These are phyloP conservation scores for Physcia stellaris DNA, from an alignment of 495 filamentous ascomycete species.

Conservation along the genomic window DNA sequence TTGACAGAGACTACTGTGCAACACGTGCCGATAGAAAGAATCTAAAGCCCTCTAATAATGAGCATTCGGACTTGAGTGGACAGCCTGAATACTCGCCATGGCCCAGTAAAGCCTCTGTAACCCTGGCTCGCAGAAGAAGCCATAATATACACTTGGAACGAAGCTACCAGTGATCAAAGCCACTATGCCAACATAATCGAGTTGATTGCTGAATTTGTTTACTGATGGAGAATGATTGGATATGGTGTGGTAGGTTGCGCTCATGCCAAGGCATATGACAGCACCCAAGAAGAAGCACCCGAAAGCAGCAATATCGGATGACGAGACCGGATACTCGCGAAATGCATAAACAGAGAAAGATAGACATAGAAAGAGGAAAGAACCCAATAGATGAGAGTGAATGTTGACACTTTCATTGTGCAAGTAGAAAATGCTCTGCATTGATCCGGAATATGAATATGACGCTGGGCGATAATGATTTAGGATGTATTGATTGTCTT, in stretches of 20 bases:
- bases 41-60: slow-evolving; percentile 58
- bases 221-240: slow-evolving; percentile 31
- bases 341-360: slow-evolving; percentile 18
- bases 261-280: slow-evolving; percentile 24
- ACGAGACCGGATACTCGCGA: neutral
- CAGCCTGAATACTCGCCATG: slow-evolving; percentile 41
- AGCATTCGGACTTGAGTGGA: slow-evolving; percentile 42
- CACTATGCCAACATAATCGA: slow-evolving; percentile 40
- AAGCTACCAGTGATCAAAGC: slow-evolving; percentile 39
- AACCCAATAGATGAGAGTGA: slow-evolving; percentile 69
- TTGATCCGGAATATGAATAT: slow-evolving; percentile 7
- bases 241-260: slow-evolving; percentile 31
- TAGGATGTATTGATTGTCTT: slow-evolving; percentile 18
- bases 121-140: slow-evolving; percentile 26
- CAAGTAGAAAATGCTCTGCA: slow-evolving; percentile 50
- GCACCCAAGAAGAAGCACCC: slow-evolving; percentile 35
- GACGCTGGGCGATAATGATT: slow-evolving; percentile 13
- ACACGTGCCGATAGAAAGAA: slow-evolving; percentile 57
- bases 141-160: slow-evolving; percentile 38
- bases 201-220: slow-evolving; percentile 25
- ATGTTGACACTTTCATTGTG: slow-evolving; percentile 97
- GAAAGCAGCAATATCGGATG: slow-evolving; percentile 32
- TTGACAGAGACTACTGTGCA: slow-evolving; percentile 63
- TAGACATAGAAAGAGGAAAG: slow-evolving; percentile 31
- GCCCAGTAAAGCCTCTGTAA: slow-evolving; percentile 26